phyloP scores from a whole-genome alignment of 345 rosid species.

The Mallotus nudiflorus region DNA sequence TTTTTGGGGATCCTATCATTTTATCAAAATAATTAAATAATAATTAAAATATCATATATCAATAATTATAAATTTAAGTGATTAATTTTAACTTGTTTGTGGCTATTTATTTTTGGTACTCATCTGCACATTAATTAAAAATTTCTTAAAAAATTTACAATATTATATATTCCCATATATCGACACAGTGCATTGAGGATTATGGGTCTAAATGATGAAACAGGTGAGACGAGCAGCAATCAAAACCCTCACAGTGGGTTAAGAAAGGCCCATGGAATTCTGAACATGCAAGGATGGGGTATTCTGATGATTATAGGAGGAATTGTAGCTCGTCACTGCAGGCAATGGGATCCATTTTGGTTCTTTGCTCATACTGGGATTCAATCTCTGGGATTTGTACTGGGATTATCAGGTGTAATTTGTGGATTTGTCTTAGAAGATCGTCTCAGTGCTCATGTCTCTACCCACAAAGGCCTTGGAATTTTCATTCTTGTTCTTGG shows the following conservation, averaged over 20 bases:
- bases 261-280: slow-evolving; percentile 68
- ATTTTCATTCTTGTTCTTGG: slow-evolving; percentile 71
- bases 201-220: not conserved
- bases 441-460: slow-evolving; percentile 38
- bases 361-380: slow-evolving; percentile 56
- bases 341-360: slow-evolving; percentile 71
- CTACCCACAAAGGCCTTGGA: slow-evolving; percentile 65
- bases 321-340: slow-evolving; percentile 55
- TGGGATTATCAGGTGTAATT: slow-evolving; percentile 61
- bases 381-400: slow-evolving; percentile 50
- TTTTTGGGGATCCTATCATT: too few species aligned
- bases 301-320: slow-evolving; percentile 64
- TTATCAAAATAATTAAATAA: too few species aligned
- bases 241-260: slow-evolving; percentile 33
- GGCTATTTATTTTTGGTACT: too few species aligned
- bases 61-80: too few species aligned
- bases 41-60: too few species aligned
- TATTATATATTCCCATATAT: too few species aligned
- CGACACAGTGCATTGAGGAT: too few species aligned
- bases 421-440: slow-evolving; percentile 58
- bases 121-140: too few species aligned
- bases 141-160: too few species aligned
- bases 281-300: slow-evolving; percentile 84
- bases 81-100: too few species aligned
- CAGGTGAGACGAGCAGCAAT: slow-evolving; percentile 38